Evolutionary conservation across 495 filamentous ascomycete species (phyloP).

Genomic region (Neohortaea acidophila): DNA sequence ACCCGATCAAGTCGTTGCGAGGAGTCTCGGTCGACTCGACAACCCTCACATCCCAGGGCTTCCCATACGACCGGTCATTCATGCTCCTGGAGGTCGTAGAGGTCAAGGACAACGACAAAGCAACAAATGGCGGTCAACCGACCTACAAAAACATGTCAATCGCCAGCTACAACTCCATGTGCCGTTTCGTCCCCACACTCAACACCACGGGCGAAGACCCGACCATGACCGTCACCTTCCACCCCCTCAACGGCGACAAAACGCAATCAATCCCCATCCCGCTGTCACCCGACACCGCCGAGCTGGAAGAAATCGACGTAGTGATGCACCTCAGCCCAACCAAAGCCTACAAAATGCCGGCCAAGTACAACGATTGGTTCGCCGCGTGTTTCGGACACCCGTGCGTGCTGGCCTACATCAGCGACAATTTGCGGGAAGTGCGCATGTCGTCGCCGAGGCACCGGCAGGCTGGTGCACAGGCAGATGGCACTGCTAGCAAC

Average conservation of each 20-base stretch:
- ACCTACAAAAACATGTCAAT: slow-evolving; percentile 49
- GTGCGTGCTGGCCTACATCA: slow-evolving; percentile 55
- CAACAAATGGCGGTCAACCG: no score
- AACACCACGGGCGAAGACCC: slow-evolving; percentile 28
- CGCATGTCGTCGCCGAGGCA: slow-evolving; percentile 36
- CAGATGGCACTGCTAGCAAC: background rate
- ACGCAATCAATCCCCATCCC: slow-evolving; percentile 39
- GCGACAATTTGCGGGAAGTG: slow-evolving; percentile 43
- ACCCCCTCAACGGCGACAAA: slow-evolving; percentile 23
- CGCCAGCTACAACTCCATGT: slow-evolving; percentile 44
- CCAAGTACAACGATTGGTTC: slow-evolving; percentile 58
- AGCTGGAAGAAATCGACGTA: slow-evolving; percentile 38
- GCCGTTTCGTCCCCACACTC: slow-evolving; percentile 36
- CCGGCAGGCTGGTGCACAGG: slow-evolving; percentile 23
- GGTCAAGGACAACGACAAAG: no score
- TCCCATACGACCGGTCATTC: slow-evolving; percentile 62
- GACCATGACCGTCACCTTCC: slow-evolving; percentile 45
- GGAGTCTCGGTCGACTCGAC: slow-evolving; percentile 42
- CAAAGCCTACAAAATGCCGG: slow-evolving; percentile 51
- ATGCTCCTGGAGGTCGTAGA: slow-evolving; percentile 50
- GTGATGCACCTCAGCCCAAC: slow-evolving; percentile 49
- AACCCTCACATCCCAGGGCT: slow-evolving; percentile 47
- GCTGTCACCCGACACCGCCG: slow-evolving; percentile 38
- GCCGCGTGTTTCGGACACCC: slow-evolving; percentile 50
- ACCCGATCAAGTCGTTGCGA: slow-evolving; percentile 78